Base-by-base conservation (phyloP, 2,329 filamentous ascomycete species). In the Cercospora sesami region DNA sequence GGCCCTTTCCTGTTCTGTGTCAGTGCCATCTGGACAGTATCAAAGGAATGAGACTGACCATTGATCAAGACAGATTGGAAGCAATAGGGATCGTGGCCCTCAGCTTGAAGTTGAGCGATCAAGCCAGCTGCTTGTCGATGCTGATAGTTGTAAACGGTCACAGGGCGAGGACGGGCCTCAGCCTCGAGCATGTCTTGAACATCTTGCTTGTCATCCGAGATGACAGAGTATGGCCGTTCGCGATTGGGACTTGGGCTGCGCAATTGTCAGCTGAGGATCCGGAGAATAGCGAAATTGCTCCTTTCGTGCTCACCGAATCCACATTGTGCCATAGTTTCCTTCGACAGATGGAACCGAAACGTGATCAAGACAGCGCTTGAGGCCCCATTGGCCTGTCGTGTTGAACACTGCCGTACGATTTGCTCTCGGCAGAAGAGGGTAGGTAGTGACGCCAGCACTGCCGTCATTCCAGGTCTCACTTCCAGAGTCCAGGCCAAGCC, bases 391-490 rank as follows among this genome's bases (percentile, higher is more conserved):
- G n/a, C 64, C 66, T 10, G 67, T 66, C 5, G 71, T 72, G 57
- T 72, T 67, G 45, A 72, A 66, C 3, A 64, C 65, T 21, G 60
- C 64, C 5, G 71, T 72, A 57, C 67, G 68, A 28, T 72, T 72
- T 10, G 64, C 67, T 58, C 71, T 60, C 9, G 71, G 71, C 23
- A 72, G 67, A 8, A 71, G 67, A 16, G 71, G 69, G 23, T 69
- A 71, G 8, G 63, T 62, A 10, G 69, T 69, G 8, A 72, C 65
- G 8, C 71, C 71, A 2, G 69, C 63, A 26, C 62, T 66, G 21
- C 71, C 71, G 36, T 72, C 71, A 48, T 72, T 71, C 69, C 69
- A 71, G 18, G 69, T 71, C 16, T 64, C 66, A 51, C 67, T 64
- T 26, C 60, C 51, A 12, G 67, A 65, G 31, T 71, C 65, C 21